phyloP scores from a whole-genome alignment of 1,284 basidiomycete genomes.

The Mycena citricolor region DNA sequence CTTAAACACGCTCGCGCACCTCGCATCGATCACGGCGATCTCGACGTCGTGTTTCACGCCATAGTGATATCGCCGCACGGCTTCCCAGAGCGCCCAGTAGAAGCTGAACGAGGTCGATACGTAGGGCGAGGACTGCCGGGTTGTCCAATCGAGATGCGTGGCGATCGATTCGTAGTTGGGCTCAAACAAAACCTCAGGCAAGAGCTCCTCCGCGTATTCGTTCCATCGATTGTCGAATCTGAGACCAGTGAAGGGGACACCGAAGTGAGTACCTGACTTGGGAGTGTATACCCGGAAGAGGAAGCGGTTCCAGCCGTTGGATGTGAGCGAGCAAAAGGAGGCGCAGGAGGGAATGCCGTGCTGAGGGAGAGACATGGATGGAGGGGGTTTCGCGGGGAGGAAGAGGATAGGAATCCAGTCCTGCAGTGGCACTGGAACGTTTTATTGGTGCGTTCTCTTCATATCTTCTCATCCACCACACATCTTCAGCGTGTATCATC shows the following conservation, averaged over 20 bases:
- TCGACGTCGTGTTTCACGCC: conserved; percentile 71
- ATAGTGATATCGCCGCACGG: conserved; percentile 65
- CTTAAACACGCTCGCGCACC: conserved; percentile 43
- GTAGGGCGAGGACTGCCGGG: conserved; percentile 63
- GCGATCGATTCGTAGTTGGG: conserved; percentile 62
- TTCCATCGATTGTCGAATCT: conserved; percentile 55
- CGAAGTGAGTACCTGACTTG: conserved; percentile 52
- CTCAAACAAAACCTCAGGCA: conserved; percentile 25
- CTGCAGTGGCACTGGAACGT: no score
- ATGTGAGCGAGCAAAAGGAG: conserved; percentile 63
- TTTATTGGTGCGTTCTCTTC: no score
- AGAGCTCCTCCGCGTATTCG: conserved; percentile 38
- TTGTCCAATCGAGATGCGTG: conserved; percentile 73
- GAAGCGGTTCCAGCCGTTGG: conserved; percentile 64
- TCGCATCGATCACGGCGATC: conserved; percentile 73
- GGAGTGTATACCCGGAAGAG: conserved; percentile 78
- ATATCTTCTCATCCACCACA: no score
- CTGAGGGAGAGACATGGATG: conserved; percentile 71
- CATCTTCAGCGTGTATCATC: no score
- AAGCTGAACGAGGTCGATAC: conserved; percentile 77
- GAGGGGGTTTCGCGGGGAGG: no score
- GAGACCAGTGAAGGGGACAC: conserved; percentile 62
- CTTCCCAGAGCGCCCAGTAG: conserved; percentile 78
- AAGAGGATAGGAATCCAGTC: no score
- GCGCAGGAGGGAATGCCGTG: conserved; percentile 66